Evolutionary conservation across 140 eudicot species (phyloP), one percentile per base, ranked within the genome.

Genomic region (Oenanthe javanica): DNA sequence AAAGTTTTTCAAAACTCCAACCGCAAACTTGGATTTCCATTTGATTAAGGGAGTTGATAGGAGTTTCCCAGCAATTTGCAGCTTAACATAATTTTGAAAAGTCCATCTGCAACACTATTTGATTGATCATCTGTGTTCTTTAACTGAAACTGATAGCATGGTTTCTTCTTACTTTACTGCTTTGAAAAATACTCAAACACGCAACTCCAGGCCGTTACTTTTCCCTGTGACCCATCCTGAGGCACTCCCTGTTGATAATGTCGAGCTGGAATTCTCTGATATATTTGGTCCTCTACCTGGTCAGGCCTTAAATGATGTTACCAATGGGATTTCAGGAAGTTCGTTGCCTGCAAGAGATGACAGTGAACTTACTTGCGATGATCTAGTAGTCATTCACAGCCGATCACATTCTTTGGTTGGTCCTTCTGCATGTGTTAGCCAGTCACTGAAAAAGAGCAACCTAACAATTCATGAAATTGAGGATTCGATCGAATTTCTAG

Each of bases 361-460:
- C 23, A 86, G 57, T 25, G 97, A 93, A 55, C 83, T 85, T 48
- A 75, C 88, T 0, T 91, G 85, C 76, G 92, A 94, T 84, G 89
- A 87, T 25, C 94, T 97, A 2, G 86, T 76, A 72, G 87, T 94
- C 61, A 85, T 94, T 48, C 75, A 82, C 82, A 89, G 79, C 79
- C 88, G 98, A 25, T 92, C 98, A 52, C 98, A 94, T 87, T 94
- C 97, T 66, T 79, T 94, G 80, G 98, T 94, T 77, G 98, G 98
- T 4, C 98, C 98, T 54, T 82, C 97, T 46, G 79, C 88, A 40
- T 83, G 82, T 81, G 87, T 86, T 13, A 90, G 91, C 81, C 96
- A 90, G 46, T 79, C 89, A 46, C 79, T 89, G 70, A 89, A 83
- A 45, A 86, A 90, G 67, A 89, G 81, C 75, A 86, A 83, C 79